Evolutionary conservation across 495 filamentous ascomycete genomes (phyloP).

Genomic region (Talaromyces ruber): DNA sequence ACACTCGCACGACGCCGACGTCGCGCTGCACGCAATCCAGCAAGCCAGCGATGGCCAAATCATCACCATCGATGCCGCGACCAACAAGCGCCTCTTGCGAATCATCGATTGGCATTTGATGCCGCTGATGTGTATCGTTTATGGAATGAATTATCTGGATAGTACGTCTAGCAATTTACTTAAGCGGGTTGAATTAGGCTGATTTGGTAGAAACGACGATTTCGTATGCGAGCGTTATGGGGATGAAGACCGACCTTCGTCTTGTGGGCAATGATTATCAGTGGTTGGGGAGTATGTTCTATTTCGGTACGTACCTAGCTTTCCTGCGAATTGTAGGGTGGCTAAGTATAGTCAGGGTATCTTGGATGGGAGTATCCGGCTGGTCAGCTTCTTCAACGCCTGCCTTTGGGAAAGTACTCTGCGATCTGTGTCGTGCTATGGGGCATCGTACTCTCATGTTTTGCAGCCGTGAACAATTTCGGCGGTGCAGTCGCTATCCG

Average conservation of each 20-base stretch:
- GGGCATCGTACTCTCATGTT: constrained; percentile 46
- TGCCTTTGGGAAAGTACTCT: constrained; percentile 53
- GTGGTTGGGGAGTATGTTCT: constrained; percentile 52
- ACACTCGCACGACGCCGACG: constrained; percentile 51
- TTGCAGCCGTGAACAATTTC: constrained; percentile 41
- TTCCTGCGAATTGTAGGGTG: no score
- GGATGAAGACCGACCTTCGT: constrained; percentile 42
- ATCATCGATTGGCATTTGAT: constrained; percentile 56
- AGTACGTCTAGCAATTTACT: constrained; percentile 24
- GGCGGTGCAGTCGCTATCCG: constrained; percentile 46
- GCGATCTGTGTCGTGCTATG: constrained; percentile 48
- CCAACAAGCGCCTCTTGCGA: constrained; percentile 43
- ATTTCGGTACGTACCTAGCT: constrained; percentile 42
- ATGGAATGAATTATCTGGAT: constrained; percentile 58
- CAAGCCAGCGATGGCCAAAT: constrained; percentile 30
- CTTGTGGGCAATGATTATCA: constrained; percentile 37
- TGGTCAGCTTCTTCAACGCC: constrained; percentile 47
- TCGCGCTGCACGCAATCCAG: constrained; percentile 49
- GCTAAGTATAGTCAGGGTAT: no score
- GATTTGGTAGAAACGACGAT: constrained; percentile 48
- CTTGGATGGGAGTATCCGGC: constrained; percentile 59
- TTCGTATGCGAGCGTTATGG: constrained; percentile 57
- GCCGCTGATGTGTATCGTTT: constrained; percentile 53
- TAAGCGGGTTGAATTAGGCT: constrained; percentile 5
- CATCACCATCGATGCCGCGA: constrained; percentile 44